A percentile compares a stretch with the other conserved stretches of the same genome.
phyloP scores from a whole-genome alignment of 306 rosid genomes.

The Corylus heterophylla region DNA sequence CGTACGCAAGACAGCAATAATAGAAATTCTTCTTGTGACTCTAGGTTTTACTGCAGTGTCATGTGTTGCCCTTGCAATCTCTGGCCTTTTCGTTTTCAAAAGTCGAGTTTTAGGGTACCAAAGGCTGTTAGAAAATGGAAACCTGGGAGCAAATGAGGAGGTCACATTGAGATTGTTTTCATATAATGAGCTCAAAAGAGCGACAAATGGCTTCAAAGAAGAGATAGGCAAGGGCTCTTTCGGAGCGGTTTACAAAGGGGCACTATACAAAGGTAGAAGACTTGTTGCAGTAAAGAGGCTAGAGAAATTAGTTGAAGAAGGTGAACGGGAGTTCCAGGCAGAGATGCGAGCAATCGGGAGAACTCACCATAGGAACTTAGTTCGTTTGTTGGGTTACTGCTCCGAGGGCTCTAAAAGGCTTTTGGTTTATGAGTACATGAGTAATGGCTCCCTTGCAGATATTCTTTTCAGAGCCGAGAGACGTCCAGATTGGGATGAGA shows the following conservation, averaged over 20 bases:
- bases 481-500: too few relatives aligned
- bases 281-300: too few relatives aligned
- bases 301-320: too few relatives aligned
- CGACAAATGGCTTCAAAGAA: slow-evolving; percentile 24
- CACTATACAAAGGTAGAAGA: too few relatives aligned
- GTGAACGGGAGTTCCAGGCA: too few relatives aligned
- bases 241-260: slow-evolving; percentile 17
- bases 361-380: too few relatives aligned
- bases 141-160: background rate
- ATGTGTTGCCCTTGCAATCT: background rate
- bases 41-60: background rate
- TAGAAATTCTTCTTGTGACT: slow-evolving; percentile 4
- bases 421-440: too few relatives aligned
- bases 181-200: slow-evolving; percentile 22
- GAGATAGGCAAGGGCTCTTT: slow-evolving; percentile 22
- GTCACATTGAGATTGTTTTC: slow-evolving; percentile 29
- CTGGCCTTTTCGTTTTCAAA: slow-evolving; percentile 12
- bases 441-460: too few relatives aligned
- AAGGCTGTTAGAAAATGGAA: slow-evolving; percentile 13
- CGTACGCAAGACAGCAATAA: background rate
- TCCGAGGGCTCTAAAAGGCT: too few relatives aligned
- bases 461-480: too few relatives aligned
- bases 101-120: slow-evolving; percentile 3
- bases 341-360: too few relatives aligned
- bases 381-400: too few relatives aligned